Percentiles rank a stretch among this genome's conserved stretches.
phyloP scores from a whole-genome alignment of 345 rosid genomes.

The Tarenaya hassleriana region DNA sequence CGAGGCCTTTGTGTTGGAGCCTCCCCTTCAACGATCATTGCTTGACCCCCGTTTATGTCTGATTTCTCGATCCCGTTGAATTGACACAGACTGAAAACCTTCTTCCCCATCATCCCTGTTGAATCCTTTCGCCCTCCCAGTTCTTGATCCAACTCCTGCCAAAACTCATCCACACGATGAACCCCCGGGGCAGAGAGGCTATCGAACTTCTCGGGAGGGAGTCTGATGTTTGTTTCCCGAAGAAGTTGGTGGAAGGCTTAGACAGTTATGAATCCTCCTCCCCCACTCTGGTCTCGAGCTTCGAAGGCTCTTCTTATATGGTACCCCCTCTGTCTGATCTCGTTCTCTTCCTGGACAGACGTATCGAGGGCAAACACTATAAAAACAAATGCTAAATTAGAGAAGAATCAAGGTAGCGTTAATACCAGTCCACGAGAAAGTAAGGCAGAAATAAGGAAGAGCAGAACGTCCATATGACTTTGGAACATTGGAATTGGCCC shows the following conservation, averaged over 20 bases:
- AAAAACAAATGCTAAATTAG: no score
- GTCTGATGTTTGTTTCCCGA: slow-evolving; percentile 50
- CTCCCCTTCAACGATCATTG: slow-evolving; percentile 33
- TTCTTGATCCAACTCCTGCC: slow-evolving; percentile 81
- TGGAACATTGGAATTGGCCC: slow-evolving; percentile 63
- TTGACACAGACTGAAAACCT: slow-evolving; percentile 88
- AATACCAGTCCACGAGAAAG: slow-evolving; percentile 96
- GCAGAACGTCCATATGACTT: slow-evolving; percentile 94
- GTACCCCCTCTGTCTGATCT: slow-evolving; percentile 84
- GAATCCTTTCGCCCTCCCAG: slow-evolving; percentile 88
- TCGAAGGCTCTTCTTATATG: slow-evolving; percentile 87
- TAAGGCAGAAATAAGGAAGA: slow-evolving; percentile 89
- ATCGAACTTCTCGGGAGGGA: slow-evolving; percentile 64
- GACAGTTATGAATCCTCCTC: slow-evolving; percentile 93
- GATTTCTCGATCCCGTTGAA: slow-evolving; percentile 98
- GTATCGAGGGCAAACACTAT: slow-evolving; percentile 72
- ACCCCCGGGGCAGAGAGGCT: slow-evolving; percentile 67
- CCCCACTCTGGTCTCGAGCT: slow-evolving; percentile 95
- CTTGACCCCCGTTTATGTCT: slow-evolving; percentile 62
- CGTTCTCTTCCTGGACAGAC: slow-evolving; percentile 87
- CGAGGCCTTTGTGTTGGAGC: slow-evolving; percentile 85
- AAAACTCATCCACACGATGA: slow-evolving; percentile 95
- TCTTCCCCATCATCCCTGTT: slow-evolving; percentile 90
- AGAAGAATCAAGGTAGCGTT: slow-evolving; percentile 10
- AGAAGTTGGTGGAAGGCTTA: slow-evolving; percentile 92